Conservation (phyloP, 2,329 filamentous ascomycete genomes). For the Colletotrichum liriopes region DNA sequence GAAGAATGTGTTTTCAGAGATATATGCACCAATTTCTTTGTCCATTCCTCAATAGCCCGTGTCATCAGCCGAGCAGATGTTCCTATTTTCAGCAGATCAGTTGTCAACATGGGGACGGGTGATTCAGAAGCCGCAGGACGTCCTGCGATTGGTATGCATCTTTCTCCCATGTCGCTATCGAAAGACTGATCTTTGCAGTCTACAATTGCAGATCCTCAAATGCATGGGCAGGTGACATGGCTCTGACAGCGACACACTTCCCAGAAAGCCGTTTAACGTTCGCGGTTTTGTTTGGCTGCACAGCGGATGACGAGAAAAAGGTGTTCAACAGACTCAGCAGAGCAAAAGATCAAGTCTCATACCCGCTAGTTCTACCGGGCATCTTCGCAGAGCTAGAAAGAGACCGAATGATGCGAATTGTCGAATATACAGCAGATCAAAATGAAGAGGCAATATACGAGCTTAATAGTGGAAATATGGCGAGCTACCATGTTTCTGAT, state of each 20-base stretch:
- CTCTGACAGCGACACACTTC: conserved; percentile 4
- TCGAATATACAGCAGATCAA: conserved; percentile 36
- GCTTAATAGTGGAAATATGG: conserved; percentile 29
- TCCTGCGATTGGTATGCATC: not conserved
- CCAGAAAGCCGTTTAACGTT: not conserved
- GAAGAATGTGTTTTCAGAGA: not conserved
- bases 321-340: not conserved
- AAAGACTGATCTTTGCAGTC: not conserved
- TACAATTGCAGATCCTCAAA: conserved; percentile 16
- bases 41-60: conserved; percentile 12
- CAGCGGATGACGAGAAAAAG: not conserved
- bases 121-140: not conserved
- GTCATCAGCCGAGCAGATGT: conserved; percentile 24
- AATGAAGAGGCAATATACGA: conserved; percentile 47
- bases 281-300: conserved; percentile 10
- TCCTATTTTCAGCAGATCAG: not conserved
- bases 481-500: not conserved
- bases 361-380: conserved; percentile 50
- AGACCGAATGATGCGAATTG: conserved; percentile 42
- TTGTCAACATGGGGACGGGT: not conserved
- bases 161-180: too few relatives aligned
- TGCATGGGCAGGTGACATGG: conserved; percentile 10
- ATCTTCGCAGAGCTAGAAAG: conserved; percentile 53
- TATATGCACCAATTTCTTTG: conserved; percentile 10
- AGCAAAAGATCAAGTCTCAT: conserved; percentile 28